Conservation (phyloP, 805 yeast species). For the Candida koratica region DNA sequence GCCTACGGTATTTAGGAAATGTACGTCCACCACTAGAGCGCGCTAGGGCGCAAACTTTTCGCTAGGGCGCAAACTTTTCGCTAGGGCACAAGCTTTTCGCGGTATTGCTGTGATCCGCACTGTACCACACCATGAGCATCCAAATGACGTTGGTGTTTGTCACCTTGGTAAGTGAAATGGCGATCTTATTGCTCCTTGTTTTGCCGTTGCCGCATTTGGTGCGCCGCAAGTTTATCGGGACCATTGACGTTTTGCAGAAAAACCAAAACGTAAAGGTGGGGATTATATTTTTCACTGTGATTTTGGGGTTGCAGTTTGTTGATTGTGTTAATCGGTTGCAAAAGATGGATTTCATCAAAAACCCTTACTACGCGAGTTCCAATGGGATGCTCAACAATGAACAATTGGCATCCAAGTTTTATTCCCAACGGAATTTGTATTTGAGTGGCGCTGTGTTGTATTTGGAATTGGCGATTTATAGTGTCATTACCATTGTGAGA, state of each 20-base stretch:
- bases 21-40: too few species aligned
- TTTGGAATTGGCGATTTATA: constrained; percentile 50
- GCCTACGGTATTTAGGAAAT: constrained; percentile 38
- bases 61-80: not conserved
- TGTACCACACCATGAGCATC: constrained; percentile 43
- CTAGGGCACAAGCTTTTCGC: not conserved
- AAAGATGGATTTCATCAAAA: constrained; percentile 19
- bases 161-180: constrained; percentile 51
- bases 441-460: constrained; percentile 61
- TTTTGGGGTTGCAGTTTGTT: constrained; percentile 48
- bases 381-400: constrained; percentile 38
- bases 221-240: constrained; percentile 41
- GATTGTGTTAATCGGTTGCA: constrained; percentile 50
- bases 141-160: constrained; percentile 47
- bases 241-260: constrained; percentile 30
- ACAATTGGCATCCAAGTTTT: constrained; percentile 55
- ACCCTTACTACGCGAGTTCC: constrained; percentile 19
- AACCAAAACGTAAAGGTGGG: constrained; percentile 45
- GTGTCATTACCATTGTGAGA: constrained; percentile 49
- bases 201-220: constrained; percentile 52
- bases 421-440: constrained; percentile 60
- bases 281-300: constrained; percentile 33
- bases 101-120: not conserved
- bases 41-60: too few species aligned
- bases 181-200: constrained; percentile 42